Percentiles rank a stretch among this genome's conserved stretches.
phyloP scores from a whole-genome alignment of 306 rosid genomes.

The Fragaria nilgerrensis region DNA sequence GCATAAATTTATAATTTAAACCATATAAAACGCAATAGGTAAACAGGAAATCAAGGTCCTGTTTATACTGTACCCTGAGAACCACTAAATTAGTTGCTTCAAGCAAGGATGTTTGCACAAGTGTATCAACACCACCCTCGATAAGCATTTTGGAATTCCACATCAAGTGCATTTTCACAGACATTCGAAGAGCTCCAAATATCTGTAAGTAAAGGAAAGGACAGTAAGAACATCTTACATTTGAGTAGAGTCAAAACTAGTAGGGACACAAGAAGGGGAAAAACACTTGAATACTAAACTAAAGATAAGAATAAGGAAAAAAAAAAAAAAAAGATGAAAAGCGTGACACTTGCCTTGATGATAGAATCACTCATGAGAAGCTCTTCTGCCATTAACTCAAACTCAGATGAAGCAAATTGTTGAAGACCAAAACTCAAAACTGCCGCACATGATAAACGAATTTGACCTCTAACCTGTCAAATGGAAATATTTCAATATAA shows the following conservation, averaged over 20 bases:
- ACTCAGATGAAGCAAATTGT: constrained; percentile 82
- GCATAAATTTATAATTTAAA: constrained; percentile 24
- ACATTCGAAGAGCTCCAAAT: constrained; percentile 95
- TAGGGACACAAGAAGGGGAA: neutral
- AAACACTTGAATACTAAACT: constrained; percentile 4
- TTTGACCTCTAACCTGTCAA: constrained; percentile 82
- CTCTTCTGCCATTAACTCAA: constrained; percentile 98
- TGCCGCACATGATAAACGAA: constrained; percentile 66
- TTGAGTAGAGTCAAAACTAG: neutral
- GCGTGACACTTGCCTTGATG: constrained; percentile 64
- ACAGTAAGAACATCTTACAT: neutral
- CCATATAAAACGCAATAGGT: neutral
- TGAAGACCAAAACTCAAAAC: constrained; percentile 91
- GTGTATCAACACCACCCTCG: constrained; percentile 63
- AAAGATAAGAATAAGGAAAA: constrained; percentile 4
- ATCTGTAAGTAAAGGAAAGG: constrained; percentile 44
- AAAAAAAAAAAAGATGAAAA: neutral
- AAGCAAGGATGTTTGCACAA: constrained; percentile 79
- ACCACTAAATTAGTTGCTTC: constrained; percentile 95
- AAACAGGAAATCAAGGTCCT: constrained; percentile 17
- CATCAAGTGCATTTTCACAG: constrained; percentile 93
- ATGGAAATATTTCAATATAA: constrained; percentile 10
- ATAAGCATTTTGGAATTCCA: constrained; percentile 85
- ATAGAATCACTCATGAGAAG: constrained; percentile 95
- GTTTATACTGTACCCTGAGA: constrained; percentile 63